These are phyloP conservation scores for Paraglomus brasilianum DNA, from an alignment of 192 early-diverging fungal species.

Conservation along the genomic window DNA sequence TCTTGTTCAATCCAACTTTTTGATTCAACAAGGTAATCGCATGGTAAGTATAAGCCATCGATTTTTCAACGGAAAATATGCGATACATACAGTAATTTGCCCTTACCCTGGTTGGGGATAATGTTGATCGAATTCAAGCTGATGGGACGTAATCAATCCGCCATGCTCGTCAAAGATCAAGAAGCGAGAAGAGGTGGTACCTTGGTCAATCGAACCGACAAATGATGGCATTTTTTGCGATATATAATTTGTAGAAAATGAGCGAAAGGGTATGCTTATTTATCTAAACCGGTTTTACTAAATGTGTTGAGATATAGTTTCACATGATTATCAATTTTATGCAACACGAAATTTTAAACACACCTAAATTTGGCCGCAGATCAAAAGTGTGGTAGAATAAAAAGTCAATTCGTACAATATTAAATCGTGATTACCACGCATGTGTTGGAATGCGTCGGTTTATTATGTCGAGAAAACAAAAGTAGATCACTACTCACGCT, in stretches of 20 bases:
- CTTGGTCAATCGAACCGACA: conserved; percentile 90
- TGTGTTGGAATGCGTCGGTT: too few species aligned
- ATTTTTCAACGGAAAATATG: conserved; percentile 12
- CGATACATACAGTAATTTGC: background rate
- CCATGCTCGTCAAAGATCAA: conserved; percentile 84
- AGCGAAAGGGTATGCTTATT: too few species aligned
- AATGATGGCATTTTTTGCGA: conserved; percentile 40
- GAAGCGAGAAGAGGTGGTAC: conserved; percentile 89
- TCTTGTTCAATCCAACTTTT: conserved; percentile 87
- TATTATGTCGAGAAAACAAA: too few species aligned
- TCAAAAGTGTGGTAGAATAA: too few species aligned
- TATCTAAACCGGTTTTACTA: too few species aligned
- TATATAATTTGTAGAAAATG: background rate
- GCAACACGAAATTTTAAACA: too few species aligned
- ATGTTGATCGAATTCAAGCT: conserved; percentile 78
- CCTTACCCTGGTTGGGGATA: conserved; percentile 72
- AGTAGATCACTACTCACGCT: too few species aligned
- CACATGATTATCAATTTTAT: too few species aligned
- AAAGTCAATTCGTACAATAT: too few species aligned
- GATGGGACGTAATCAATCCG: conserved; percentile 67
- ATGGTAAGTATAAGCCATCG: background rate
- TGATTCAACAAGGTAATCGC: background rate
- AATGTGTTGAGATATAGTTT: too few species aligned
- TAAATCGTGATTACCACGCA: too few species aligned
- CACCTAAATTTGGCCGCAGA: too few species aligned